Base-by-base conservation (phyloP, 1,139 yeast species). In the Yamadazyma epiphylla region DNA sequence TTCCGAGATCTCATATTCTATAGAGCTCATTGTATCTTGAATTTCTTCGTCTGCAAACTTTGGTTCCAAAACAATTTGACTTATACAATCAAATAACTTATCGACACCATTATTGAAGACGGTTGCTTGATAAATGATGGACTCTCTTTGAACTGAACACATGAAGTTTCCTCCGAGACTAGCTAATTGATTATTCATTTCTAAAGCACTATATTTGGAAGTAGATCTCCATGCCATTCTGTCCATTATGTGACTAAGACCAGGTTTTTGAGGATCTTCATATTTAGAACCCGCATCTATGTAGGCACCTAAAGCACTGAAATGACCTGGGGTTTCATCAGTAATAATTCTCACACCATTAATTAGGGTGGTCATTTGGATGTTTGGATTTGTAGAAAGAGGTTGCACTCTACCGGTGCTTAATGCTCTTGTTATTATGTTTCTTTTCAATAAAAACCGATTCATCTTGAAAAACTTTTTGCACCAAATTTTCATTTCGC, bases 81-180 rank as follows among this genome's bases (percentile, higher is more conserved):
- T 65, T 45, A 91, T 66, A 31, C 87, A 65, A 26, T 74, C 74
- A 44, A 86, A 77, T 95, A 94, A 88, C 42, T 69, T 65, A 26
- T 79, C 94, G n/a, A 83, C 80, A 51, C 89, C 96, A 32, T 62
- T 74, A 53, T 89, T 88, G 66, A 91, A 91, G 1, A 88, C 95
- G 2, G 95, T 81, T 2, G 96, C 95, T 56, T 91, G 97, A 55
- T 91, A 91, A 63, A 91, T 77, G 65, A 91, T 73, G 4, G 94
- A 76, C 53, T 91, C 98, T 50, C 98, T 71, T 17, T 94, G 86
- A 1, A 96, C 86, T 1, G 95, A 82, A 51, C 96, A 85, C 78
- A 87, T 89, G 57, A 84, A 88, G 55, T 89, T 91, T 9, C 98
- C 98, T 25, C 98, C 98, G 33, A 91, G 60, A 30, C 77, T 68